phyloP scores from a whole-genome alignment of 1,284 basidiomycete species.

The Ustilago crameri region DNA sequence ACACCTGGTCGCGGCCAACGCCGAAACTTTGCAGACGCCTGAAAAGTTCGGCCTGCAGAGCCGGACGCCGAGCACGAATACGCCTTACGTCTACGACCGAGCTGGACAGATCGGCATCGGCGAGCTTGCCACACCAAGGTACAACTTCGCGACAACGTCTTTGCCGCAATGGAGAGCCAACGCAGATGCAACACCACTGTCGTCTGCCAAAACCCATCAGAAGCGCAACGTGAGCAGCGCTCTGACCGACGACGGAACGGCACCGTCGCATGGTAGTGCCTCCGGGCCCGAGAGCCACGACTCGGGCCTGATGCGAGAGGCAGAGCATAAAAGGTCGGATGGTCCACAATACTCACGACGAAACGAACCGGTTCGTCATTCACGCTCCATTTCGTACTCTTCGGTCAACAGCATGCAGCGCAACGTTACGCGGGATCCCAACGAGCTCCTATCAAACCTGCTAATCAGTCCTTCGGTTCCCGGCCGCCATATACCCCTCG shows the following conservation, averaged over 20 bases:
- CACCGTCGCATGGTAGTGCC: conserved; percentile 19
- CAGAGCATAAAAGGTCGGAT: conserved; percentile 8
- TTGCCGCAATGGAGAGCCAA: conserved; percentile 24
- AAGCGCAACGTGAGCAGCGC: conserved; percentile 40
- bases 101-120: conserved; percentile 90
- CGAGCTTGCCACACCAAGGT: conserved; percentile 95
- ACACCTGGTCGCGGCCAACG: conserved; percentile 1
- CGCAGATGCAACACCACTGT: conserved; percentile 23
- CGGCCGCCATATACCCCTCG: conserved; percentile 27
- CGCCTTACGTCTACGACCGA: conserved; percentile 74
- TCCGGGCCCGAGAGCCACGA: conserved; percentile 24
- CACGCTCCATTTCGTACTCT: conserved; percentile 63
- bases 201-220: conserved; percentile 19
- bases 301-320: conserved; percentile 10
- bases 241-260: conserved; percentile 38
- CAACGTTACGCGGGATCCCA: conserved; percentile 21
- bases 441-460: conserved; percentile 22
- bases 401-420: conserved; percentile 46
- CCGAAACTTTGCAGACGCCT: conserved; percentile 40
- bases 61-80: conserved; percentile 22
- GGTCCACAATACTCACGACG: conserved; percentile 10
- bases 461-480: conserved; percentile 39
- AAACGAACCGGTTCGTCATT: conserved; percentile 42
- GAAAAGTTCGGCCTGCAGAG: conserved; percentile 33
- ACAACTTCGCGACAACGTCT: conserved; percentile 71